Evolutionary conservation across 2,329 filamentous ascomycete genomes (phyloP).

Genomic region (Tolypocladium paradoxum): DNA sequence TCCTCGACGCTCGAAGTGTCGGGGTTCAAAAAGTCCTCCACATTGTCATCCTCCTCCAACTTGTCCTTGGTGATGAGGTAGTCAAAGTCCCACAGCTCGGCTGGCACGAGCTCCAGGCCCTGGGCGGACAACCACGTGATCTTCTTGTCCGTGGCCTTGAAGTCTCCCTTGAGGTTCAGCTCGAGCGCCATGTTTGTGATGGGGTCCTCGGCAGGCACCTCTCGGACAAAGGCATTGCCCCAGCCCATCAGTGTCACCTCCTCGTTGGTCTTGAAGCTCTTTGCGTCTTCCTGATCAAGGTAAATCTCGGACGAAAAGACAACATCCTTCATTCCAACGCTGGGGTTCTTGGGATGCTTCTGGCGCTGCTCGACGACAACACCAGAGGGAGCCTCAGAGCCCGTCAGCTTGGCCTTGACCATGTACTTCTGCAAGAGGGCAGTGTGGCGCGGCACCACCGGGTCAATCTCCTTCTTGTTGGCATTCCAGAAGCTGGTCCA

Average conservation of each 20-base stretch:
- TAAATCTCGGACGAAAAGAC: conserved; percentile 64
- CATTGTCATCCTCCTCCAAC: conserved; percentile 73
- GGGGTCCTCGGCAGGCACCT: conserved; percentile 45
- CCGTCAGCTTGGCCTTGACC: conserved; percentile 60
- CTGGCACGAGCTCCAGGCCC: conserved; percentile 64
- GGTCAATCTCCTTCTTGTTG: conserved; percentile 79
- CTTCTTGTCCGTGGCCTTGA: conserved; percentile 95
- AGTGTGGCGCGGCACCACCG: conserved; percentile 62
- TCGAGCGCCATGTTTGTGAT: conserved; percentile 68
- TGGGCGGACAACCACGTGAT: conserved; percentile 81
- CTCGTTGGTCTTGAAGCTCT: conserved; percentile 70
- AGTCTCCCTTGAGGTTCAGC: conserved; percentile 84
- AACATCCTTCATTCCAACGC: conserved; percentile 78
- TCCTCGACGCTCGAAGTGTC: conserved; percentile 64
- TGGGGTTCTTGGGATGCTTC: conserved; percentile 81
- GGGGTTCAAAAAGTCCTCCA: conserved; percentile 74
- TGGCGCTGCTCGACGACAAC: conserved; percentile 65
- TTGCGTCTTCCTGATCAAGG: conserved; percentile 79
- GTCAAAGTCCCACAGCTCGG: conserved; percentile 90
- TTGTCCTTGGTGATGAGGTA: conserved; percentile 94
- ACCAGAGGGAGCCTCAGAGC: conserved; percentile 53
- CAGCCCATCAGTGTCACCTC: conserved; percentile 96
- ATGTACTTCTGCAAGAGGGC: conserved; percentile 60
- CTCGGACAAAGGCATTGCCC: conserved; percentile 77
- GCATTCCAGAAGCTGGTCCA: conserved; percentile 64